Base-by-base conservation (phyloP, 306 rosid genomes). In the Fragaria ananassa region DNA sequence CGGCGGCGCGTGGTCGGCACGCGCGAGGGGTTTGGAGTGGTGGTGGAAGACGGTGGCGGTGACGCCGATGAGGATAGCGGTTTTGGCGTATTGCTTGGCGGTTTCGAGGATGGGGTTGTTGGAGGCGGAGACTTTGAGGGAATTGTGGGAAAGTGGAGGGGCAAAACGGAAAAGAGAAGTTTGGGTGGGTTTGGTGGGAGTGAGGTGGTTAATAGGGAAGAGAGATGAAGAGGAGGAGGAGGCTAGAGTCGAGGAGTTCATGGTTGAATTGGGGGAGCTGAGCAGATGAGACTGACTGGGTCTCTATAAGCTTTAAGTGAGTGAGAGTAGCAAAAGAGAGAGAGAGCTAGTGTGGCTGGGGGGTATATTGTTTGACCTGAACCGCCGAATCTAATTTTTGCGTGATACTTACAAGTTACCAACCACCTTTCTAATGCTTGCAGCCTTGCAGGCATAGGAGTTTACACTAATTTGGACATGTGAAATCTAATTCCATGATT, bases 1-100 rank as follows among this genome's bases (percentile, higher is more conserved):
- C 29, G 93, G 87, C 25, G 83, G 60, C 1, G 93, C 86, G 15
- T 78, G 50, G 3, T 90, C 93, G 12, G 97, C 97, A 68, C 81
- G 83, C 63, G 98, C 96, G 2, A 86, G 97, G 45, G 78, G 72
- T 10, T 73, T 13, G 5, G 93, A 81, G 61, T 85, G 78, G 61
- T 88, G 81, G 70, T 81, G 86, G 11, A 83, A 76, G 61, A 86
- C 62, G 21, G 88, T 73, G 72, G 93, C 87, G 14, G 84, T 23
- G 63, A 85, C 85, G 50, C 81, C 91, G 7, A 89, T 49, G 64
- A 94, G 80, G 44, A 94, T 10, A 2, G 95, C 92, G 10, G 87
- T 85, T 47, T 88, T 93, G 34, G 95, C 89, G 67, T 74, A 80
- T 64, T 65, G 80, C 66, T 81, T 83, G 79, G 88, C 85, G 47